Evolutionary conservation across 2,329 filamentous ascomycete genomes (phyloP).

Genomic region (Phymatotrichopsis omnivora): DNA sequence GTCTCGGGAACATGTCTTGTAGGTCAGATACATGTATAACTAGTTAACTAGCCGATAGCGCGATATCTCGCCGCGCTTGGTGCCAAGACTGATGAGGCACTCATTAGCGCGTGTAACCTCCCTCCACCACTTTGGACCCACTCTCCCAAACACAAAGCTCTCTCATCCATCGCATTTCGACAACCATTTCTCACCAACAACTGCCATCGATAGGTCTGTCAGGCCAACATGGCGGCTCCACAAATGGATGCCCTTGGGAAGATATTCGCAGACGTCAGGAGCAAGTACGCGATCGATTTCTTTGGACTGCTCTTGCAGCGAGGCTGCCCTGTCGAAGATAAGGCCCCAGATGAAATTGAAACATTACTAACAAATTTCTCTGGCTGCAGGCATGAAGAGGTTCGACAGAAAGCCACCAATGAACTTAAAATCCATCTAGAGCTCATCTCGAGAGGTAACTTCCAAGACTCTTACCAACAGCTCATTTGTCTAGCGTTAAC

Average conservation of each 20-base stretch:
- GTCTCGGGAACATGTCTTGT: too few relatives aligned
- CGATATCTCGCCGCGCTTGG: too few relatives aligned
- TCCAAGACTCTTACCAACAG: slow-evolving; percentile 17
- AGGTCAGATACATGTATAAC: too few relatives aligned
- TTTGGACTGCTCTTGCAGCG: not conserved
- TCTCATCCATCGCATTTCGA: too few relatives aligned
- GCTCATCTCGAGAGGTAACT: slow-evolving; percentile 39
- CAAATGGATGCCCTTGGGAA: slow-evolving; percentile 23
- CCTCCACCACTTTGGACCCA: too few relatives aligned
- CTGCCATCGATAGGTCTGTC: too few relatives aligned
- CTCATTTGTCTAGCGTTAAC: not conserved
- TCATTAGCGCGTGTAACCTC: too few relatives aligned
- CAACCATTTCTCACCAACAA: too few relatives aligned
- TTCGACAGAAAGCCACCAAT: slow-evolving; percentile 38
- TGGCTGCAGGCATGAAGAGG: slow-evolving; percentile 38
- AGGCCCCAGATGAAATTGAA: slow-evolving; percentile 5
- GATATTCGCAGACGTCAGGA: slow-evolving; percentile 28
- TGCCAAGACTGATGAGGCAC: too few relatives aligned
- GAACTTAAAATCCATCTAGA: slow-evolving; percentile 39
- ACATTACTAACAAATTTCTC: slow-evolving; percentile 12
- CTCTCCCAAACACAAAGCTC: too few relatives aligned
- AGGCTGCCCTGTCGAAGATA: too few relatives aligned
- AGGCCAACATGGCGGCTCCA: slow-evolving; percentile 22
- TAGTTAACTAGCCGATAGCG: too few relatives aligned
- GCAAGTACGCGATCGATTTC: slow-evolving; percentile 22